These are phyloP conservation scores for Monilinia aucupariae DNA, from an alignment of 2,329 filamentous ascomycete genomes.

Conservation along the genomic window DNA sequence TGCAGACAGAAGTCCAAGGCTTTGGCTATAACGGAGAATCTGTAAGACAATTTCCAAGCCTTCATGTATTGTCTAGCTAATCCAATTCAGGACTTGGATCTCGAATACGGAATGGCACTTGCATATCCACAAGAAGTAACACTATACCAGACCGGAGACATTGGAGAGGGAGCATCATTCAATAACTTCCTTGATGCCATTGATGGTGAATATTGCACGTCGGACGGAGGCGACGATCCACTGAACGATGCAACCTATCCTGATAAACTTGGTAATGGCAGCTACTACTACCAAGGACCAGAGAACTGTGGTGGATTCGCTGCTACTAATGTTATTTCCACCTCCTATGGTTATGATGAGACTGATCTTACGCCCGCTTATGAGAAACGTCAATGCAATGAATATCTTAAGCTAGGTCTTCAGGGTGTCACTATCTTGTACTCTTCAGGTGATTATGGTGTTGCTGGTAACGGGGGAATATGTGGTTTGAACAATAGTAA, in stretches of 20 bases:
- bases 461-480: conserved; percentile 37
- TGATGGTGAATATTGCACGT: conserved; percentile 41
- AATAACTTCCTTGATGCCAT: conserved; percentile 36
- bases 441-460: conserved; percentile 46
- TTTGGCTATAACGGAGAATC: conserved; percentile 45
- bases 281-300: conserved; percentile 35
- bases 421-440: conserved; percentile 46
- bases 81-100: conserved; percentile 41
- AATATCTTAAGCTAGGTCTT: conserved; percentile 52
- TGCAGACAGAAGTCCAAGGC: conserved; percentile 38
- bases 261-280: conserved; percentile 25
- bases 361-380: conserved; percentile 42
- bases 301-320: conserved; percentile 42
- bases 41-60: conserved; percentile 11
- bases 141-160: conserved; percentile 36
- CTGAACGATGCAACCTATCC: conserved; percentile 36
- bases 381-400: conserved; percentile 47
- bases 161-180: conserved; percentile 18
- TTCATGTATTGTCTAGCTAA: neutral
- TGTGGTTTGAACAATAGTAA: conserved; percentile 20
- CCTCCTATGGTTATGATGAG: conserved; percentile 50
- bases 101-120: conserved; percentile 50
- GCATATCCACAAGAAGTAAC: conserved; percentile 47
- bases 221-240: conserved; percentile 36
- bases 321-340: conserved; percentile 49